Conservation (phyloP, 2,329 filamentous ascomycete genomes). For the Zalaria sp. region DNA sequence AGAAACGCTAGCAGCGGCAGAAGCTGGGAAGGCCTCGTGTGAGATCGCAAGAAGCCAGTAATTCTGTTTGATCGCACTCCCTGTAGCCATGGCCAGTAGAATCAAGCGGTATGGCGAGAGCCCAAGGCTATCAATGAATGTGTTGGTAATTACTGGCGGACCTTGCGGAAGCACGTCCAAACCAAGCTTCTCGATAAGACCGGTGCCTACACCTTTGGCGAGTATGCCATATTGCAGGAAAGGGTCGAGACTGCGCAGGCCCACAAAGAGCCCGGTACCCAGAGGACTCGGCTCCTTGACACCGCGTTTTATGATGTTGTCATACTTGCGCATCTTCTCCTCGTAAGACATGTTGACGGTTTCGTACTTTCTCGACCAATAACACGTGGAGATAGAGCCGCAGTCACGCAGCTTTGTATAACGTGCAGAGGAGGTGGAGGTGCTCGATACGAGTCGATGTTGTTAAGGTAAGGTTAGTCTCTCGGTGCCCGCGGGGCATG, state of each 20-base stretch:
- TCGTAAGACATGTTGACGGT: conserved; percentile 4
- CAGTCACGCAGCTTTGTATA: no score
- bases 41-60: conserved; percentile 36
- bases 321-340: conserved; percentile 5
- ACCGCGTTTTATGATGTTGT: conserved; percentile 25
- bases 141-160: conserved; percentile 24
- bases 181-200: conserved; percentile 32
- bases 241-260: conserved; percentile 32
- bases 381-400: no score
- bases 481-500: no score
- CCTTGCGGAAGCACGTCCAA: conserved; percentile 28
- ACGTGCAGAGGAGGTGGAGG: no score
- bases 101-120: conserved; percentile 38
- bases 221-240: conserved; percentile 36
- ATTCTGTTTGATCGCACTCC: conserved; percentile 40
- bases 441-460: no score
- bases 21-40: conserved; percentile 35
- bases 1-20: conserved; percentile 28
- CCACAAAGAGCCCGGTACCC: conserved; percentile 27
- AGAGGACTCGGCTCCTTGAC: conserved; percentile 23
- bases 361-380: no score
- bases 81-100: conserved; percentile 39
- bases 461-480: no score
- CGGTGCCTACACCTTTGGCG: conserved; percentile 24
- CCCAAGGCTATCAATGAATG: conserved; percentile 27